Evolutionary conservation across 306 rosid species (phyloP).

Genomic region (Dryas octopetala): DNA sequence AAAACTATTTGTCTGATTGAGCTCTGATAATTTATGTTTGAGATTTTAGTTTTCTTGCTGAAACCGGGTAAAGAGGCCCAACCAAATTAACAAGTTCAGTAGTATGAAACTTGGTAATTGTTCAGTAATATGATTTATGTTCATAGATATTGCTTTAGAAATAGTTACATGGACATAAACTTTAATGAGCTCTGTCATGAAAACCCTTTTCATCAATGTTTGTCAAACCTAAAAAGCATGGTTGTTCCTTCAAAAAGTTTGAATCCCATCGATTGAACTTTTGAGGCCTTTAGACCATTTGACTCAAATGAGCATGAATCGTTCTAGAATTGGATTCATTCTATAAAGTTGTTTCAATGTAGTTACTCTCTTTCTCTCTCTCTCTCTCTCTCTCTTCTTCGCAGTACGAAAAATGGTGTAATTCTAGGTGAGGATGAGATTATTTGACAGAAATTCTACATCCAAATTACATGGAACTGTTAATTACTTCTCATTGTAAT

Average conservation of each 20-base stretch:
- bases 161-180: constrained; percentile 23
- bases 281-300: constrained; percentile 12
- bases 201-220: constrained; percentile 14
- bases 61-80: not conserved
- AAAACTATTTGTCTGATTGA: not conserved
- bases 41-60: constrained; percentile 12
- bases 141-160: constrained; percentile 36
- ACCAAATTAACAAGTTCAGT: not conserved
- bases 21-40: not conserved
- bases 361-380: no score
- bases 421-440: constrained; percentile 68
- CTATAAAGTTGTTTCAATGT: no score
- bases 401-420: constrained; percentile 42
- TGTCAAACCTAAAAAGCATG: not conserved
- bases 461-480: not conserved
- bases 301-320: not conserved
- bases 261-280: constrained; percentile 10
- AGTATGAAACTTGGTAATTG: not conserved
- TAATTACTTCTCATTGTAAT: not conserved
- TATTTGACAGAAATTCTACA: not conserved
- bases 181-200: constrained; percentile 9
- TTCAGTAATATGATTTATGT: constrained; percentile 21
- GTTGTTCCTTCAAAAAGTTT: not conserved
- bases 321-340: no score
- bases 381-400: no score